Base-by-base conservation (phyloP, 2,329 filamentous ascomycete genomes). In the Neopestalotiopsis clavispora region DNA sequence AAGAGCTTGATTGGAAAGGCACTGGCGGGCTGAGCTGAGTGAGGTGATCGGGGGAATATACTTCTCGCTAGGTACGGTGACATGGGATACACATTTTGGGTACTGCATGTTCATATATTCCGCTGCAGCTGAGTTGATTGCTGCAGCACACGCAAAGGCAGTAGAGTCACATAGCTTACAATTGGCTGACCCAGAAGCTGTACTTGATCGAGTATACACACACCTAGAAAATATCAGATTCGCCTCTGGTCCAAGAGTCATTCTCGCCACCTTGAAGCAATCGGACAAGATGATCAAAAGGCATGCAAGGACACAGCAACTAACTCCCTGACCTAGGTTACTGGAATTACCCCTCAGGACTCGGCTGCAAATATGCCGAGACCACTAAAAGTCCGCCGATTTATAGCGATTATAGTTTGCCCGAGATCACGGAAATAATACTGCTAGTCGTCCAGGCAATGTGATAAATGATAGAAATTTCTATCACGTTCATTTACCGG, bases 1-100 rank as follows among this genome's bases (percentile, higher is more conserved):
- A 87, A 84, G 79, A 82, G 79, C 70, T 79, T 94, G 79, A 87
- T 94, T 70, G 84, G 81, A 66, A 92, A 87, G 80, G 92, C 92
- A 17, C 77, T 94, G 71, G 80, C 73, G n/a, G 81, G 72, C 32
- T 73, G 58, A 60, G 9, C 23, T 28, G 23, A 23, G 23, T 28
- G 23, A 28, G 23, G 23, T 28, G 23, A 28, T 28, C 23, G 23
- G 17, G 12, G 14, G 10, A 10, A n/a, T 7, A 12, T 40, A 20
- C 4, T 23, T 1, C 5, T n/a, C 17, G 42, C 14, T 59, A 20
- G 23, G 12, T 34, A 30, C 2, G 13, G 13, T 30, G 30, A 34
- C 23, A 34, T 4, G 23, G 14, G 23, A n/a, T 12, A n/a, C 9
- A 38, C 34, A 38, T 7, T 10, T 10, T 38, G 6, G 34, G 34